These are phyloP conservation scores for Pythium utonaiense DNA, from an alignment of 352 stramenopile species.

Conservation along the genomic window DNA sequence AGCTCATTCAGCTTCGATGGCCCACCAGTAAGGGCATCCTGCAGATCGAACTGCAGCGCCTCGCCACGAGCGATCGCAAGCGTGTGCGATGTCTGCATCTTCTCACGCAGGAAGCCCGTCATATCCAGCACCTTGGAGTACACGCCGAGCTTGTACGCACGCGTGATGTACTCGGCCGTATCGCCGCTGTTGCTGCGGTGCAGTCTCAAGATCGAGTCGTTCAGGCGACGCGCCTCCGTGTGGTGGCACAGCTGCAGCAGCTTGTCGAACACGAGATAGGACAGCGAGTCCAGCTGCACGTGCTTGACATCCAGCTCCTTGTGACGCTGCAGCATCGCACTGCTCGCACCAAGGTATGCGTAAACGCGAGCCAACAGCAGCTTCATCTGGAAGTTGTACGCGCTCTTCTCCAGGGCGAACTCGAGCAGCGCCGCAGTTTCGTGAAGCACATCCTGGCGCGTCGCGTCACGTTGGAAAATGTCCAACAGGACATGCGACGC, in stretches of 20 bases:
- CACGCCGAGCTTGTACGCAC: slow-evolving; percentile 76
- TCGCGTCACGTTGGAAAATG: slow-evolving; percentile 43
- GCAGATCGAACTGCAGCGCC: slow-evolving; percentile 49
- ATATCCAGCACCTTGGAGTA: slow-evolving; percentile 86
- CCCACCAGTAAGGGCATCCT: slow-evolving; percentile 41
- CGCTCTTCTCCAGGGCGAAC: slow-evolving; percentile 69
- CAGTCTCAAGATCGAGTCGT: slow-evolving; percentile 43
- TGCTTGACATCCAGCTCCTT: slow-evolving; percentile 83
- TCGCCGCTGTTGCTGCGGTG: slow-evolving; percentile 57
- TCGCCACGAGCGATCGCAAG: slow-evolving; percentile 65
- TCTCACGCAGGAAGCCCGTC: slow-evolving; percentile 67
- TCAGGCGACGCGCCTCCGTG: slow-evolving; percentile 46
- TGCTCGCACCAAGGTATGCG: slow-evolving; percentile 57
- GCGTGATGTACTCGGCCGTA: slow-evolving; percentile 77
- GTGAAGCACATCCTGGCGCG: slow-evolving; percentile 38
- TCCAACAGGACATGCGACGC: slow-evolving; percentile 68
- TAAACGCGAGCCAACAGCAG: slow-evolving; percentile 80
- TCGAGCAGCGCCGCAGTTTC: slow-evolving; percentile 61
- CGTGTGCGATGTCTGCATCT: slow-evolving; percentile 75
- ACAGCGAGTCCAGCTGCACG: slow-evolving; percentile 81
- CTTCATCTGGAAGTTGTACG: slow-evolving; percentile 91
- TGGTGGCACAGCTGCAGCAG: slow-evolving; percentile 62
- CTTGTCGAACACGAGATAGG: slow-evolving; percentile 82
- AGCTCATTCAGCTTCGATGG: slow-evolving; percentile 47
- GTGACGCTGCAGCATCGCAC: slow-evolving; percentile 63